These are phyloP conservation scores for Lindgomyces ingoldianus DNA, from an alignment of 495 filamentous ascomycete species.

Conservation along the genomic window DNA sequence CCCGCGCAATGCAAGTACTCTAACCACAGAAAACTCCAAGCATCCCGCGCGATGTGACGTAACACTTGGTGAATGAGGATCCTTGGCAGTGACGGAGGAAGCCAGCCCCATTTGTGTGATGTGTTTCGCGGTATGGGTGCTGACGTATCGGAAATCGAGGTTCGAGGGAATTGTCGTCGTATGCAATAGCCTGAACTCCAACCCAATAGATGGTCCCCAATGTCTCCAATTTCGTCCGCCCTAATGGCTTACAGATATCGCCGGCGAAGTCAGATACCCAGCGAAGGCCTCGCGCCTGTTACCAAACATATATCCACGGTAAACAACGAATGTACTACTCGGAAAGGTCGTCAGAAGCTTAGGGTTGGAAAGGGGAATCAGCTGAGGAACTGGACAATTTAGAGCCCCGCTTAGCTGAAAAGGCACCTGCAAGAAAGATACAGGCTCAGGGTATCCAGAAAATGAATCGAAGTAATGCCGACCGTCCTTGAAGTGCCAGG, in stretches of 20 bases:
- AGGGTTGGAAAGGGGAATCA: neutral
- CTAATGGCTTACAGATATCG: neutral
- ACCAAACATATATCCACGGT: neutral
- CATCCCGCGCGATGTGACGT: neutral
- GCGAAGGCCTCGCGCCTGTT: neutral
- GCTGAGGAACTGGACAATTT: slow-evolving; percentile 12
- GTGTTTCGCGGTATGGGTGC: no score
- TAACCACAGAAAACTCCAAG: slow-evolving; percentile 23
- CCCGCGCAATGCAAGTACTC: slow-evolving; percentile 35
- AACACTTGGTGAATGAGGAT: neutral
- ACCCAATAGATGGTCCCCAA: slow-evolving; percentile 12
- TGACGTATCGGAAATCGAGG: neutral
- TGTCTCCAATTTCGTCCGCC: neutral
- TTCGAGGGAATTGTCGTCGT: slow-evolving; percentile 2
- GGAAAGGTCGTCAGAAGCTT: neutral
- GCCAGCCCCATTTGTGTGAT: neutral
- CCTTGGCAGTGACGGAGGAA: neutral
- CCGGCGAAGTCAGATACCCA: neutral
- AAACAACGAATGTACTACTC: neutral
- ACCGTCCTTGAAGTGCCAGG: slow-evolving; percentile 11
- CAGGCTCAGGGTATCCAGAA: slow-evolving; percentile 30
- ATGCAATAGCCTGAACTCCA: slow-evolving; percentile 7
- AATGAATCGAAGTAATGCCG: slow-evolving; percentile 19
- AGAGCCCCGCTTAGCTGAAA: slow-evolving; percentile 15
- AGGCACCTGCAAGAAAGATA: neutral